Evolutionary conservation across 352 stramenopile species (phyloP).

Genomic region (Pythium brassicae): DNA sequence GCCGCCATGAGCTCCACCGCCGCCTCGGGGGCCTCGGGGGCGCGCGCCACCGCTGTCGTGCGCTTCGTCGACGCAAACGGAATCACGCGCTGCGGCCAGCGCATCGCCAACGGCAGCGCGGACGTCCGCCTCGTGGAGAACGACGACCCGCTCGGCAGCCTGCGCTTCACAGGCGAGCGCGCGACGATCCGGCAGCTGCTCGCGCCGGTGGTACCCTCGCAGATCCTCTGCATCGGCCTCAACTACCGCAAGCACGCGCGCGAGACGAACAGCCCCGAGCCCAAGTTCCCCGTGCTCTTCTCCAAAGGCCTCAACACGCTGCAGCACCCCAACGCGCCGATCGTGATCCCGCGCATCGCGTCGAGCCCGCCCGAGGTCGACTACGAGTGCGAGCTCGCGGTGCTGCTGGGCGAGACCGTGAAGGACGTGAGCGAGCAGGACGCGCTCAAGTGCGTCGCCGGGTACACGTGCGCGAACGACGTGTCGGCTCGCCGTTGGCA

Average conservation of each 20-base stretch:
- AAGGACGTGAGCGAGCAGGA: constrained; percentile 83
- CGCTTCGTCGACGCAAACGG: constrained; percentile 64
- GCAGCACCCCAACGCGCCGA: constrained; percentile 65
- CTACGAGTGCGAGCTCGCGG: constrained; percentile 89
- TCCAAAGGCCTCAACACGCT: constrained; percentile 84
- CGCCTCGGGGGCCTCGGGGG: constrained; percentile 6
- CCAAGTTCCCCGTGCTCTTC: constrained; percentile 80
- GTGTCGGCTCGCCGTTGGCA: constrained; percentile 89
- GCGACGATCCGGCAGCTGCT: constrained; percentile 70
- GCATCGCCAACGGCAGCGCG: constrained; percentile 24
- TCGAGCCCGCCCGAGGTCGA: constrained; percentile 73
- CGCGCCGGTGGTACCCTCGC: constrained; percentile 69
- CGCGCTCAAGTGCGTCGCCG: constrained; percentile 82
- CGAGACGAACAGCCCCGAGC: constrained; percentile 85
- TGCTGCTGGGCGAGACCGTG: constrained; percentile 79
- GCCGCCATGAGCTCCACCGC: constrained; percentile 10
- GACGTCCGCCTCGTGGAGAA: constrained; percentile 51
- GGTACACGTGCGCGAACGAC: constrained; percentile 87
- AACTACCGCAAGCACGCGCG: constrained; percentile 89
- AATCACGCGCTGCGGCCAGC: constrained; percentile 57
- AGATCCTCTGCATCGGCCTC: constrained; percentile 85
- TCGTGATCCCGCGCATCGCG: constrained; percentile 79
- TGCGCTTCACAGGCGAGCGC: constrained; percentile 56
- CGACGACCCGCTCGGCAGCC: constrained; percentile 61
- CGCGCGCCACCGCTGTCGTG: constrained; percentile 49